Evolutionary conservation across 345 rosid species (phyloP), one percentile per base, ranked within the genome.

Genomic region (Citrus inodora): DNA sequence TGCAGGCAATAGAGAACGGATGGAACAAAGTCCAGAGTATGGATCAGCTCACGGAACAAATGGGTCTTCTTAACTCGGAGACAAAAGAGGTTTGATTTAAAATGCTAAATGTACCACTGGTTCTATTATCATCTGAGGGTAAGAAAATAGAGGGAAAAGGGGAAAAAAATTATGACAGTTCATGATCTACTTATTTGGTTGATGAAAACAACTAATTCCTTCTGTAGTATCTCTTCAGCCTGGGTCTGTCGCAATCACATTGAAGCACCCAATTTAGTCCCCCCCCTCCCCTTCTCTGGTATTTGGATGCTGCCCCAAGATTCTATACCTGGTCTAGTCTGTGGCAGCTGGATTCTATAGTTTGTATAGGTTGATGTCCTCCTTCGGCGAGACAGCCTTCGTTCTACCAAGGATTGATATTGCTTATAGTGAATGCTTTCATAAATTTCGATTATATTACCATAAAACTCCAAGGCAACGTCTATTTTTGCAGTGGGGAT

Each of bases 1-100:
- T 70, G 69, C 85, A 80, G 84, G 70, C 58, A 46, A 74, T 11
- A 28, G 90, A 84, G 70, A 87, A 87, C 42, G 87, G 82, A 75
- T 88, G 93, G 93, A 86, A 82, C 76, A 85, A 84, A 64, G 51
- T 80, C 28, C 82, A 86, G 80, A 86, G 84, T 78, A 71, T 94
- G 92, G 90, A 92, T 84, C 84, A 90, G 72, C 93, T 94, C 21
- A 92, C 98, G 5, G 94, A 89, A 79, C 93, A 91, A 83, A 92
- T 97, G 98, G 93, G 88, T 67, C 97, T 85, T 82, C 92, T 94
- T 74, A 69, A 90, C 22, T 88, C 99, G 27, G 90, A 90, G 11
- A 79, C 78, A 78, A 70, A 86, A 70, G 72, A 73, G 59, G 79
- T 77, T 46, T 86, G 82, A 84, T 55, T 40, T 35, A 67, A 66